Conservation (phyloP, 2,329 filamentous ascomycete genomes). For the Ilyonectria sp. region DNA sequence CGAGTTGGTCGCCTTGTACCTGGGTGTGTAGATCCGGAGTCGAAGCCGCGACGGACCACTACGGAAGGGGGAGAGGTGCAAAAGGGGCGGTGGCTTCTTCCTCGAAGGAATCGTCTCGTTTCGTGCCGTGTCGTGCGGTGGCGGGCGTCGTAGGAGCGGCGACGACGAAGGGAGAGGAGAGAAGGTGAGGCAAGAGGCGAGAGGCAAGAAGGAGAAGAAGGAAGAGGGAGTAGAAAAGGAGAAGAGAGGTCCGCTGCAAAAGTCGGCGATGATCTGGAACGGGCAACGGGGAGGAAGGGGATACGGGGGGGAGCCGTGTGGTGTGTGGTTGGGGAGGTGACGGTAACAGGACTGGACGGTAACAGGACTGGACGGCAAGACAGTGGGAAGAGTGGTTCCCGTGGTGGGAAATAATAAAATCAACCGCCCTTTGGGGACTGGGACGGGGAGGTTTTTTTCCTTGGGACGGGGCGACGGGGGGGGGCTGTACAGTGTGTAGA, state of each 20-base stretch:
- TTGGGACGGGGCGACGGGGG: slow-evolving; percentile 14
- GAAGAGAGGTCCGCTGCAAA: slow-evolving; percentile 40
- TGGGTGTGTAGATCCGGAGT: slow-evolving; percentile 2
- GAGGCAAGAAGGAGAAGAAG: slow-evolving; percentile 35
- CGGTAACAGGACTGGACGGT: slow-evolving; percentile 21
- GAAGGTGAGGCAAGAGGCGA: slow-evolving; percentile 19
- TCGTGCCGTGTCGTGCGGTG: slow-evolving; percentile 21
- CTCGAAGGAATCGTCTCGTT: slow-evolving; percentile 21
- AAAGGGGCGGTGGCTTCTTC: background rate
- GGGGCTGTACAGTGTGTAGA: slow-evolving; percentile 16
- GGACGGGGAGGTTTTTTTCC: slow-evolving; percentile 41
- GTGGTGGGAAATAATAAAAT: slow-evolving; percentile 40
- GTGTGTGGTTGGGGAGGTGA: slow-evolving; percentile 28
- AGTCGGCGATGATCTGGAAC: slow-evolving; percentile 47
- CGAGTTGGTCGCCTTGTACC: slow-evolving; percentile 22
- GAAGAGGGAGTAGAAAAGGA: slow-evolving; percentile 32
- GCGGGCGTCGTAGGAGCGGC: slow-evolving; percentile 13
- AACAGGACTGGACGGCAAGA: slow-evolving; percentile 18
- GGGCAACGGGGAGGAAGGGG: slow-evolving; percentile 45
- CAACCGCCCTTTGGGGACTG: slow-evolving; percentile 22
- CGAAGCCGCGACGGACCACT: slow-evolving; percentile 26
- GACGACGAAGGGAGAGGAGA: slow-evolving; percentile 34
- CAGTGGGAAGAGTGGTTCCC: slow-evolving; percentile 40
- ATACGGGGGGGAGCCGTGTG: slow-evolving; percentile 43
- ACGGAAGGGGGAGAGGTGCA: slow-evolving; percentile 8